Evolutionary conservation across 2,329 filamentous ascomycete species (phyloP).

Genomic region (Raffaelea ambrosiae): DNA sequence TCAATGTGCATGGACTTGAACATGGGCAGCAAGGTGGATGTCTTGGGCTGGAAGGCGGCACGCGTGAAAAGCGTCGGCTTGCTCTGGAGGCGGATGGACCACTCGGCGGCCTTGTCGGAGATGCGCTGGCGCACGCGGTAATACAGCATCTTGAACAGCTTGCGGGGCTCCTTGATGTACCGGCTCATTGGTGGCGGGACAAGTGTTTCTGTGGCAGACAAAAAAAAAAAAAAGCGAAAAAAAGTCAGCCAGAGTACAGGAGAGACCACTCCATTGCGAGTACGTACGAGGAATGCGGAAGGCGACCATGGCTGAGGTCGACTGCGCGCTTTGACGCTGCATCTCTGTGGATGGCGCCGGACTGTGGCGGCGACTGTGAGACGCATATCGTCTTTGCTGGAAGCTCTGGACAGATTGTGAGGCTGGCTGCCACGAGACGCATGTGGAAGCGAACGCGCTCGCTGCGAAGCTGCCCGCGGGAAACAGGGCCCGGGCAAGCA

Average conservation of each 20-base stretch:
- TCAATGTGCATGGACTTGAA: constrained; percentile 52
- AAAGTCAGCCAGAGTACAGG: background rate
- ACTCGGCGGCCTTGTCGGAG: constrained; percentile 26
- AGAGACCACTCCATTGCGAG: background rate
- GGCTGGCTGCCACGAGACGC: too few relatives aligned
- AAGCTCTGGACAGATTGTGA: background rate
- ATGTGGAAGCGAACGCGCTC: background rate
- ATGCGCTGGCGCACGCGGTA: constrained; percentile 23
- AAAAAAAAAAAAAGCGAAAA: background rate
- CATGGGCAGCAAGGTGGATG: constrained; percentile 33
- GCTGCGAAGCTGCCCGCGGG: too few relatives aligned
- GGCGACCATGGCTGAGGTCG: constrained; percentile 3
- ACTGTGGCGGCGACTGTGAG: too few relatives aligned
- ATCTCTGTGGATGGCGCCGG: constrained; percentile 8
- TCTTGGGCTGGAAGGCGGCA: constrained; percentile 34
- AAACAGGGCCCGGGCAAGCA: too few relatives aligned
- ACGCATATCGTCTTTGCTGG: background rate
- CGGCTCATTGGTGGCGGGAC: constrained; percentile 31
- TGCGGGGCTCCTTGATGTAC: constrained; percentile 19
- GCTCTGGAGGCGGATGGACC: constrained; percentile 34
- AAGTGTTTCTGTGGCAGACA: constrained; percentile 33
- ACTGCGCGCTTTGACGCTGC: constrained; percentile 1
- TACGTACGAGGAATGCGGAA: constrained; percentile 13
- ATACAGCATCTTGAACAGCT: constrained; percentile 28
- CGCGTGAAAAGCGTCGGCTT: constrained; percentile 33